Conservation (phyloP, 2,329 filamentous ascomycete species). For the Ophiostoma sp. region DNA sequence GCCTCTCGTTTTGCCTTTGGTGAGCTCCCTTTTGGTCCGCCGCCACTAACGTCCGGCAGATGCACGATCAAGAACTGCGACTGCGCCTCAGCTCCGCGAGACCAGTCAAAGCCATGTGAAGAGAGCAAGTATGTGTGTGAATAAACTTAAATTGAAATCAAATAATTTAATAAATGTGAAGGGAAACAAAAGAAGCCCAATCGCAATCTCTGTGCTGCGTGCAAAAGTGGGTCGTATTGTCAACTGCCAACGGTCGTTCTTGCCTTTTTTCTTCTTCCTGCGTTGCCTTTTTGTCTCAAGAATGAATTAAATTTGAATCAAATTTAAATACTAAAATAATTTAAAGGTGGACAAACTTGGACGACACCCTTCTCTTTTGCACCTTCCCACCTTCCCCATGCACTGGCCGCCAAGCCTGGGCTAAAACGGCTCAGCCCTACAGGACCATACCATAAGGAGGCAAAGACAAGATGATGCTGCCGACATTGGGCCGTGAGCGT, state of each 20-base stretch:
- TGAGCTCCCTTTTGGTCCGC: neutral
- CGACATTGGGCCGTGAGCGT: slow-evolving; percentile 27
- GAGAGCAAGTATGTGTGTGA: neutral
- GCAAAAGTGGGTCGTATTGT: neutral
- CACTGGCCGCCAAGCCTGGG: neutral
- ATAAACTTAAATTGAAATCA: neutral
- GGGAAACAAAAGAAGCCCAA: neutral
- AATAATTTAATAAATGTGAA: neutral
- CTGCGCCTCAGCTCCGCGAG: slow-evolving; percentile 16
- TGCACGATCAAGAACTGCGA: neutral
- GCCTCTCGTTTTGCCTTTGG: neutral
- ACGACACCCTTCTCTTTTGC: neutral
- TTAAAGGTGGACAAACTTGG: neutral
- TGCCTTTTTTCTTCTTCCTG: neutral
- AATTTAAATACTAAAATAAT: neutral
- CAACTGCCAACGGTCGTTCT: neutral
- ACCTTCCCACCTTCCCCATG: neutral
- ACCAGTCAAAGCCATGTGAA: neutral
- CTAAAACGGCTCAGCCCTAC: slow-evolving; percentile 27
- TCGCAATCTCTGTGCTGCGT: neutral
- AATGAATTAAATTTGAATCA: neutral
- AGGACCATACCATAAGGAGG: slow-evolving; percentile 19
- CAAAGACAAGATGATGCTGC: slow-evolving; percentile 18
- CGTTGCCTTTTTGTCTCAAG: neutral
- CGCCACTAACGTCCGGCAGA: neutral